Percentiles rank a stretch among this genome's conserved stretches.
phyloP scores from a whole-genome alignment of 345 rosid species.

The Streptanthus diversifolius region DNA sequence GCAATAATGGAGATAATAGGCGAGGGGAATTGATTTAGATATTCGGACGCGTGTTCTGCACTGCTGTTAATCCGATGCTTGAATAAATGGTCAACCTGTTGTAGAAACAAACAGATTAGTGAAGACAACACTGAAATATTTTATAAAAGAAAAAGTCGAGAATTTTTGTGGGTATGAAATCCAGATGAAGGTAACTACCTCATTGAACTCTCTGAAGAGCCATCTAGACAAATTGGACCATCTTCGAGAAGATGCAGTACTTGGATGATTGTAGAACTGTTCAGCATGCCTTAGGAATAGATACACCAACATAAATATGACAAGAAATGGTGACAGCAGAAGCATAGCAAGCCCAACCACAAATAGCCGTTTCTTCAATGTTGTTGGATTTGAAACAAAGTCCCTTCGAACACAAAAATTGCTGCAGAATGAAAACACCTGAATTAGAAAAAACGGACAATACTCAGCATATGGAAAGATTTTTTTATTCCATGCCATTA shows the following conservation, averaged over 20 bases:
- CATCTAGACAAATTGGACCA: slow-evolving; percentile 98
- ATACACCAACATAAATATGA: slow-evolving; percentile 93
- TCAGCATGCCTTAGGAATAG: slow-evolving; percentile 96
- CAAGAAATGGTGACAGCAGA: slow-evolving; percentile 91
- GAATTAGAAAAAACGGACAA: slow-evolving; percentile 36
- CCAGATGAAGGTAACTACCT: slow-evolving; percentile 50
- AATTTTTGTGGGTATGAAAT: neutral
- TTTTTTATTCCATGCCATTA: neutral
- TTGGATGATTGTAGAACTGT: slow-evolving; percentile 95
- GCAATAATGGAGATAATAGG: slow-evolving; percentile 87
- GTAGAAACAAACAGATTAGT: slow-evolving; percentile 16
- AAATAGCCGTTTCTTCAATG: slow-evolving; percentile 78
- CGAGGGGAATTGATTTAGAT: slow-evolving; percentile 86
- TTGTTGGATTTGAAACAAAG: slow-evolving; percentile 74
- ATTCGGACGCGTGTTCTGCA: slow-evolving; percentile 72
- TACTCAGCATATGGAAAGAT: slow-evolving; percentile 3
- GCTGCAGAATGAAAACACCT: slow-evolving; percentile 49
- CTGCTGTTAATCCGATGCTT: slow-evolving; percentile 95
- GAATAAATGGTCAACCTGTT: slow-evolving; percentile 97
- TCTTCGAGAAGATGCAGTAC: slow-evolving; percentile 92
- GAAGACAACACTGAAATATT: neutral
- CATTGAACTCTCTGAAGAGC: slow-evolving; percentile 95
- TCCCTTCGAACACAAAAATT: slow-evolving; percentile 85
- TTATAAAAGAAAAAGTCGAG: neutral
- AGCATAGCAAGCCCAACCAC: slow-evolving; percentile 87